Percentiles rank a stretch among this genome's conserved stretches.
phyloP scores from a whole-genome alignment of 306 rosid species.

The Castanospermum australe region DNA sequence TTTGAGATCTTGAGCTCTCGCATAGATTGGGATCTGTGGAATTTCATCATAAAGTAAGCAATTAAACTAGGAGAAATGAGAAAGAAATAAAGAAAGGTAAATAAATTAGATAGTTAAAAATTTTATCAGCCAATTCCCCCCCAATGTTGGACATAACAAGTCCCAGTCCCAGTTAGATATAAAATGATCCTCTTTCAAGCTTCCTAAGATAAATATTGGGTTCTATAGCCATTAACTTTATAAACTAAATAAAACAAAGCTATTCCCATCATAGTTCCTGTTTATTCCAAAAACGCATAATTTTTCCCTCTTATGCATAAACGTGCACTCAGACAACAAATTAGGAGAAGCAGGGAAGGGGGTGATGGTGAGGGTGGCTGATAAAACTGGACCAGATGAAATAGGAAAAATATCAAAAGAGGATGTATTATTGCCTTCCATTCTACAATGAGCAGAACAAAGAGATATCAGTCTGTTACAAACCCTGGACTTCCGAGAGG shows the following conservation, averaged over 20 bases:
- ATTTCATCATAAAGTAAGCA: slow-evolving; percentile 19
- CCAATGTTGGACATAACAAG: neutral
- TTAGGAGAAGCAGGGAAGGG: neutral
- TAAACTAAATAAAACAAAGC: slow-evolving; percentile 11
- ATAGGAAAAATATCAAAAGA: too few species aligned
- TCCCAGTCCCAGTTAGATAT: neutral
- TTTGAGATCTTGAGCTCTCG: slow-evolving; percentile 80
- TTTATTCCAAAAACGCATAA: slow-evolving; percentile 9
- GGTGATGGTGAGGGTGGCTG: neutral
- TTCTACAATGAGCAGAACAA: too few species aligned
- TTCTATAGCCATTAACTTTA: neutral
- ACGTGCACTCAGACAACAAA: slow-evolving; percentile 2
- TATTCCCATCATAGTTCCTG: slow-evolving; percentile 10
- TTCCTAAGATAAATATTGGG: slow-evolving; percentile 1
- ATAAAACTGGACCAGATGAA: too few species aligned
- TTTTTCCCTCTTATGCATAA: neutral
- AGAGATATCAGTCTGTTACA: too few species aligned
- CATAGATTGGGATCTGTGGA: slow-evolving; percentile 89
- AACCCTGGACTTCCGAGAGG: too few species aligned
- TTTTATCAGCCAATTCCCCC: neutral
- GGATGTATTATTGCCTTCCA: too few species aligned
- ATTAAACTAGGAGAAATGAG: slow-evolving; percentile 21
- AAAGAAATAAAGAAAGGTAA: neutral
- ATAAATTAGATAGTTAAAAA: neutral
- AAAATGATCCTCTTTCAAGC: slow-evolving; percentile 15